Evolutionary conservation across 2,329 filamentous ascomycete genomes (phyloP), one percentile per base, ranked within the genome.

Genomic region (Beauveria sp.): DNA sequence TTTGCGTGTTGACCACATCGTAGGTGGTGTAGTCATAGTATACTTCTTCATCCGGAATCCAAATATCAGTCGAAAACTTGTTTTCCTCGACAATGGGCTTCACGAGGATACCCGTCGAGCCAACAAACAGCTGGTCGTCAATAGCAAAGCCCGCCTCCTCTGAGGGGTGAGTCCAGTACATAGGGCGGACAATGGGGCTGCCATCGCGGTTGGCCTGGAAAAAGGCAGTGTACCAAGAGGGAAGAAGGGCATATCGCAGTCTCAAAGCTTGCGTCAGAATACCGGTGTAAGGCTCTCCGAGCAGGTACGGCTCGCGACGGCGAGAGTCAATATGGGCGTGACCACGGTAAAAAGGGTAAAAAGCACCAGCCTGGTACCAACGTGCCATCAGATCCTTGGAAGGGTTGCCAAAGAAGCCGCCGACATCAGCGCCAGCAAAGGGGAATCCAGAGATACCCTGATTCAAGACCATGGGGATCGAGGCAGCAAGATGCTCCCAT

Each of bases 1-100:
- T 86, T 26, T 88, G 83, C 24, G 87, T 87, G 45, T 80, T 75
- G 70, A 96, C 86, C 49, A 85, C 79, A 48, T 88, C 85, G 77
- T 91, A 97, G 69, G 91, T 91, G 72, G 95, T 96, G 78, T 99
- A 99, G 75, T 98, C 90, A 70, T 93, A 99, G 75, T 99, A 98
- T 59, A 89, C 83, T 74, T 96, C 90, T 63, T 88, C 84, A 67
- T 98, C 93, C 1, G 93, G 88, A 60, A 99, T 85, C 77, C 96
- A 97, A 62, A 99, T 84, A 22, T 92, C 87, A 0, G 88, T 86
- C 22, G 84, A 86, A 20, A 83, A 82, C 52, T 88, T 86, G 65
- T 87, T 89, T 75, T 96, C 86, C 26, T 87, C 84, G 1, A 92
- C 89, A 16, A 98, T 87, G 0, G 95, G 95, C 77, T 97, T 98